A percentile compares a stretch with the other conserved stretches of the same genome.
phyloP scores from a whole-genome alignment of 176 grass and related monocot species.

The Oryza brachyantha region DNA sequence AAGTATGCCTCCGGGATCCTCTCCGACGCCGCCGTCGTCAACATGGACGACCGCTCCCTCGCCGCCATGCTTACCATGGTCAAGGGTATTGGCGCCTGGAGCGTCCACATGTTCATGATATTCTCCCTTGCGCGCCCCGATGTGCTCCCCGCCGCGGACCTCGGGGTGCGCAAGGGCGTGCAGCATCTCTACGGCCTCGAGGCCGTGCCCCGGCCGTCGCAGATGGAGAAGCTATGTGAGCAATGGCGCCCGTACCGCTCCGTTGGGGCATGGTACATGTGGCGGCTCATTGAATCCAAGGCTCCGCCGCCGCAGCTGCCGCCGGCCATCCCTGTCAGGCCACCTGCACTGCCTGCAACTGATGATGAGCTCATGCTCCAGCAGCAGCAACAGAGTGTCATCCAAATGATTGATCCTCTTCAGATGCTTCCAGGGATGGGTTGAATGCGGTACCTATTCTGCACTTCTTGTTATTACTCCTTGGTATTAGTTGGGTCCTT shows the following conservation, averaged over 20 bases:
- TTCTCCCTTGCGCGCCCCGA: conserved; percentile 89
- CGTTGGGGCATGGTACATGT: conserved; percentile 97
- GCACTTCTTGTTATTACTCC: conserved; percentile 9
- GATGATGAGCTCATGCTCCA: conserved; percentile 15
- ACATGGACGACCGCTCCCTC: conserved; percentile 93
- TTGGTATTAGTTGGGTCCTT: conserved; percentile 30
- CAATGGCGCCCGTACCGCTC: conserved; percentile 85
- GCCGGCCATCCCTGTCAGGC: neutral
- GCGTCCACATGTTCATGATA: conserved; percentile 99
- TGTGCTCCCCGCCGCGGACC: conserved; percentile 81
- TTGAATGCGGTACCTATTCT: conserved; percentile 32
- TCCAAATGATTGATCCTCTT: conserved; percentile 60
- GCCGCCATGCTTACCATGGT: conserved; percentile 98
- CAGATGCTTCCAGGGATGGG: conserved; percentile 70
- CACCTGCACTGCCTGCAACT: neutral
- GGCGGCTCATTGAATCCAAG: conserved; percentile 82
- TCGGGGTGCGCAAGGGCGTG: conserved; percentile 89
- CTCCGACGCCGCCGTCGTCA: conserved; percentile 61
- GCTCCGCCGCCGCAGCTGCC: conserved; percentile 21
- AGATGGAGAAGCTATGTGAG: conserved; percentile 91
- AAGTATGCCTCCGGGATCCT: conserved; percentile 86
- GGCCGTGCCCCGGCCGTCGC: conserved; percentile 69
- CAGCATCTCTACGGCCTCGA: conserved; percentile 78
- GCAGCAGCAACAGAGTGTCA: conserved; percentile 31
- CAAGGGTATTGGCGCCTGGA: conserved; percentile 92